phyloP scores from a whole-genome alignment of 495 filamentous ascomycete species.

The Lophiotrema nucula region DNA sequence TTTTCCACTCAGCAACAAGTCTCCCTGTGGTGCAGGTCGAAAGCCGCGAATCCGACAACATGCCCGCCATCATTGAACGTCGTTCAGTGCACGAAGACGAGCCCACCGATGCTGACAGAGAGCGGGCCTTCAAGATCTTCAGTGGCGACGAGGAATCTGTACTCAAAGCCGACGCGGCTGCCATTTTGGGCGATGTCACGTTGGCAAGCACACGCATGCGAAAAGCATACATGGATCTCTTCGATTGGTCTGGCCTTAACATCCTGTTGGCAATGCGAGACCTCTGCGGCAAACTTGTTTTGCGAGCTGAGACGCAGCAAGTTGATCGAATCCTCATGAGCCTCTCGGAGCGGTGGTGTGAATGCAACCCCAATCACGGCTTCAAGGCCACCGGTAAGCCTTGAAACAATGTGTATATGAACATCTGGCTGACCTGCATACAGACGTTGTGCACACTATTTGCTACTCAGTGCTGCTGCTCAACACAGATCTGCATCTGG shows the following conservation, averaged over 20 bases:
- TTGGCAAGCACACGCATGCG: conserved; percentile 63
- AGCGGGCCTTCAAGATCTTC: conserved; percentile 77
- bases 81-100: conserved; percentile 29
- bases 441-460: conserved; percentile 92
- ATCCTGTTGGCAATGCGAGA: conserved; percentile 75
- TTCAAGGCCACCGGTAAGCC: conserved; percentile 81
- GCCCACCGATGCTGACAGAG: conserved; percentile 63
- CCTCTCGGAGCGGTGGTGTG: conserved; percentile 86
- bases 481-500: conserved; percentile 93
- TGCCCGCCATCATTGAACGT: conserved; percentile 26
- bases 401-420: not conserved
- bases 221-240: conserved; percentile 87
- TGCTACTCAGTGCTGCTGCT: conserved; percentile 93
- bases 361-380: conserved; percentile 90
- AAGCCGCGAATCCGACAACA: conserved; percentile 30
- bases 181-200: conserved; percentile 83
- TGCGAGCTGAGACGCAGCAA: conserved; percentile 94
- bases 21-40: conserved; percentile 52
- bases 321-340: conserved; percentile 90
- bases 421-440: conserved; percentile 19
- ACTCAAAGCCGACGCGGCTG: conserved; percentile 71
- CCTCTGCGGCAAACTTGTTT: conserved; percentile 76
- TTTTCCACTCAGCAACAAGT: conserved; percentile 50
- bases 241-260: conserved; percentile 79
- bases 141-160: conserved; percentile 82